Evolutionary conservation across 2,329 filamentous ascomycete species (phyloP), one percentile per base, ranked within the genome.

Genomic region (Cladorrhinum sp.): DNA sequence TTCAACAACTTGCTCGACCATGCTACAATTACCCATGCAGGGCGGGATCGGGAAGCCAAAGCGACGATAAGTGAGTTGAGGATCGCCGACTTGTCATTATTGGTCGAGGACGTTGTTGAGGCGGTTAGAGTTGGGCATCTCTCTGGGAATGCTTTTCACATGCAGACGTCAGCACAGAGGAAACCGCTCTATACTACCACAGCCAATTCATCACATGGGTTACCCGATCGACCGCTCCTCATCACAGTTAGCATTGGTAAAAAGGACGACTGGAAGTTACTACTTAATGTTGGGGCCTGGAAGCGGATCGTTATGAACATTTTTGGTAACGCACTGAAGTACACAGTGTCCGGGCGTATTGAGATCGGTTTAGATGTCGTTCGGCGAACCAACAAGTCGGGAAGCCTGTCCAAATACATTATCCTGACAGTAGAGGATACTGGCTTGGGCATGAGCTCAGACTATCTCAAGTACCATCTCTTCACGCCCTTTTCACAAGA

Each of bases 401-500:
- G 64, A 10, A 29, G 22, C 6, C n/a, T 51, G 7, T 49, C 48
- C 9, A 49, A 58, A 18, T 50, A 66, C 51, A 70, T 77, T 1
- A 69, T 69, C 0, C 66, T 86, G 5, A 81, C 77, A 0, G 81
- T 91, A 1, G 76, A 77, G 0, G 88, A 91, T 65, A 87, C 87
- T 0, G 88, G 88, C 1, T 80, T 79, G 50, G 88, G 88, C 1
- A 91, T 91, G 32, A 81, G 81, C 0, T 76, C 82, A 5, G 83
- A 88, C 9, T 91, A 85, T 64, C 73, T 89, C 10, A 77, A 81
- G 20, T 80, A 83, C 8, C 79, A 80, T 13, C 71, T 90, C 0
- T 91, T 86, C 67, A 83, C 80, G 0, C 84, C 86, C 0, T 90
- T 90, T 62, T 73, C 78, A 0, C 88, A 91, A 63, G 88, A 90